phyloP scores from a whole-genome alignment of 1,139 yeast genomes.

The Blastobotrys capitulatus region DNA sequence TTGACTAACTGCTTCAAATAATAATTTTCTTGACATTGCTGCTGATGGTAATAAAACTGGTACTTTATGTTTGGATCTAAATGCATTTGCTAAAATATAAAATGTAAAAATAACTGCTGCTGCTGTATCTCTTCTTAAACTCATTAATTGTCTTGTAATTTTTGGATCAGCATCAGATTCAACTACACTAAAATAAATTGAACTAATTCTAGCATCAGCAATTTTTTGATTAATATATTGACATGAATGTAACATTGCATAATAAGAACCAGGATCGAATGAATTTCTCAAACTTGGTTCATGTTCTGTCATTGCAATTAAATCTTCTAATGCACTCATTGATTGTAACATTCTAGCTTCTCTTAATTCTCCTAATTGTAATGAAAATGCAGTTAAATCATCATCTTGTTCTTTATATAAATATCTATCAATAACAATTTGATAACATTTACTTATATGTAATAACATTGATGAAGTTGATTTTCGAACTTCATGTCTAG shows the following conservation, averaged over 20 bases:
- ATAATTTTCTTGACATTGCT: constrained; percentile 38
- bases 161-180: constrained; percentile 37
- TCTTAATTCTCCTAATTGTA: constrained; percentile 41
- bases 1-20: constrained; percentile 38
- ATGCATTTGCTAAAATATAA: constrained; percentile 41
- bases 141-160: constrained; percentile 36
- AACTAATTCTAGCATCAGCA: constrained; percentile 45
- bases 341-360: constrained; percentile 45
- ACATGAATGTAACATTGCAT: constrained; percentile 35
- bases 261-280: constrained; percentile 26
- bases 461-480: constrained; percentile 38
- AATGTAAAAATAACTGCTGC: constrained; percentile 42
- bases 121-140: constrained; percentile 44
- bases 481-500: constrained; percentile 39
- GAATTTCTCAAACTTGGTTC: constrained; percentile 35
- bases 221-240: constrained; percentile 39
- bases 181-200: constrained; percentile 43
- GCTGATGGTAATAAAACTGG: constrained; percentile 45
- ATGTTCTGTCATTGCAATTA: constrained; percentile 36
- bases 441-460: constrained; percentile 44
- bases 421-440: constrained; percentile 43
- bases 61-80: constrained; percentile 35
- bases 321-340: constrained; percentile 36
- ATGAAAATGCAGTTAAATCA: constrained; percentile 41
- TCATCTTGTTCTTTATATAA: constrained; percentile 44